Evolutionary conservation across 2,329 filamentous ascomycete species (phyloP).

Genomic region (Xylariaceae sp.): DNA sequence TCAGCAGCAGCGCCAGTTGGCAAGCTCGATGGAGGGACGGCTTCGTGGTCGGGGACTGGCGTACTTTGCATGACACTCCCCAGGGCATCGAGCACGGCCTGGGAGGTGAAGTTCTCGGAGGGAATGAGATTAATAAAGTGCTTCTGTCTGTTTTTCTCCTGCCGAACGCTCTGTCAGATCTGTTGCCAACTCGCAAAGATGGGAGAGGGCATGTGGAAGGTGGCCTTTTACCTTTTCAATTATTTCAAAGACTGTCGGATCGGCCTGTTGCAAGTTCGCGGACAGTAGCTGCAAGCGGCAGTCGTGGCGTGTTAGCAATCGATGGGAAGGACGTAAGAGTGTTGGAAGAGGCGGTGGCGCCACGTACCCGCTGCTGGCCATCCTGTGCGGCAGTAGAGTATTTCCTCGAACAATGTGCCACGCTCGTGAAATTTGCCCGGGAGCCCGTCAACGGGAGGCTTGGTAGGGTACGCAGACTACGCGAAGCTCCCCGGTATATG

Average conservation of each 20-base stretch:
- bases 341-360: too few species aligned
- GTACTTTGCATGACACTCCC: constrained; percentile 93
- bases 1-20: constrained; percentile 8
- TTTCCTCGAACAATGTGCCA: too few species aligned
- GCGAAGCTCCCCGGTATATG: constrained; percentile 43
- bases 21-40: background rate
- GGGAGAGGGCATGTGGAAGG: too few species aligned
- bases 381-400: constrained; percentile 48
- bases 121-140: constrained; percentile 98
- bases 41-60: constrained; percentile 21
- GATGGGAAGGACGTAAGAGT: background rate
- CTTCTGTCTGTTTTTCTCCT: constrained; percentile 96
- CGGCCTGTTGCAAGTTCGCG: constrained; percentile 72
- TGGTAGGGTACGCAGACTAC: constrained; percentile 36
- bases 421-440: constrained; percentile 35
- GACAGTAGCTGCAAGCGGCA: constrained; percentile 65
- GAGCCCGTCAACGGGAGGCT: constrained; percentile 19
- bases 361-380: constrained; percentile 53
- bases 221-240: constrained; percentile 91
- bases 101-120: constrained; percentile 92
- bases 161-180: too few species aligned
- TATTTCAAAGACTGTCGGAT: constrained; percentile 82
- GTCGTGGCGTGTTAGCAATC: constrained; percentile 13
- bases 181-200: too few species aligned
- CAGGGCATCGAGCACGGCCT: constrained; percentile 84